A percentile compares a stretch with the other conserved stretches of the same genome.
Evolutionary conservation across 2,329 filamentous ascomycete genomes (phyloP).

Genomic region (Pyrenophora seminiperda): DNA sequence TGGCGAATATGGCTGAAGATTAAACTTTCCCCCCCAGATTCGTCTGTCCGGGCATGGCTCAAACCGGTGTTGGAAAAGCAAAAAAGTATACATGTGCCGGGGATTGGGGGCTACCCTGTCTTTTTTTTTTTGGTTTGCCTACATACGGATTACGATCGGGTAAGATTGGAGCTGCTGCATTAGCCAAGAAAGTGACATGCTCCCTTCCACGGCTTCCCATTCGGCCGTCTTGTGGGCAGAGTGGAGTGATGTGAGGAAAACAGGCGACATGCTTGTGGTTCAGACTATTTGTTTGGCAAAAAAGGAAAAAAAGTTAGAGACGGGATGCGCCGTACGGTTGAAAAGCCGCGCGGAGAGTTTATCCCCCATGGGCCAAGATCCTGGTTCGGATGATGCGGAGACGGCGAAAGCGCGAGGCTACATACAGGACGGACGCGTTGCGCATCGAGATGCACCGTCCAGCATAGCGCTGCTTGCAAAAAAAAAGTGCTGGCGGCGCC

Average conservation of each 20-base stretch:
- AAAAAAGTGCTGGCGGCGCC: slow-evolving; percentile 12
- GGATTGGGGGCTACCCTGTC: slow-evolving; percentile 19
- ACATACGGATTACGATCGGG: slow-evolving; percentile 8
- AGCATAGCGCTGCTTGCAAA: slow-evolving; percentile 15
- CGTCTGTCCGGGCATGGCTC: slow-evolving; percentile 22
- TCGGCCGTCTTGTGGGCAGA: slow-evolving; percentile 23
- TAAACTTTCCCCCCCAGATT: slow-evolving; percentile 29
- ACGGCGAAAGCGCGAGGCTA: slow-evolving; percentile 22
- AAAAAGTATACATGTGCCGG: slow-evolving; percentile 6
- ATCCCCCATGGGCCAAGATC: slow-evolving; percentile 24
- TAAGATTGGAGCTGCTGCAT: slow-evolving; percentile 11
- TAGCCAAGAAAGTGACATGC: slow-evolving; percentile 22
- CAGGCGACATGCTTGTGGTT: slow-evolving; percentile 25
- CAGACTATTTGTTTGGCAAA: slow-evolving; percentile 25
- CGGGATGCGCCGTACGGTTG: not conserved
- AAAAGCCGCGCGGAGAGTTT: slow-evolving; percentile 8
- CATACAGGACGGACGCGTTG: slow-evolving; percentile 16
- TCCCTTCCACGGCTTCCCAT: slow-evolving; percentile 27
- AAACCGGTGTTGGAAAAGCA: slow-evolving; percentile 7
- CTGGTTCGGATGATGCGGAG: slow-evolving; percentile 24
- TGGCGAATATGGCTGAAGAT: slow-evolving; percentile 23
- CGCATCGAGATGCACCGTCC: slow-evolving; percentile 10
- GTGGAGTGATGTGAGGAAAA: slow-evolving; percentile 22
- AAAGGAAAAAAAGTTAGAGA: slow-evolving; percentile 8
- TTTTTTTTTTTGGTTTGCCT: no score